Evolutionary conservation across 768 basidiomycete species (phyloP).

Genomic region (Psilocybe azurescens): DNA sequence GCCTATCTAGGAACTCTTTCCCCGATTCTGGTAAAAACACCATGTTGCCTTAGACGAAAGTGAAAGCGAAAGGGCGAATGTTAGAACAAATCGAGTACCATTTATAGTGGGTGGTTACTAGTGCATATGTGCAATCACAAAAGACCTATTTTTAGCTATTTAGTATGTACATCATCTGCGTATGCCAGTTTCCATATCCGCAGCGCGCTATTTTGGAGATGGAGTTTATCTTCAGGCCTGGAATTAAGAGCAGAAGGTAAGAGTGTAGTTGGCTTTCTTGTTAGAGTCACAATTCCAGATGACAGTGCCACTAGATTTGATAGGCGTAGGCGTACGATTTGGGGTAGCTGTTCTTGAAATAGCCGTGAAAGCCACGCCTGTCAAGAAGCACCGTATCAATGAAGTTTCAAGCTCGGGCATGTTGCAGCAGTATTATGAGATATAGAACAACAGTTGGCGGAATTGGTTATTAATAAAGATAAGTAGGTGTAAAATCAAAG

Average conservation of each 20-base stretch:
- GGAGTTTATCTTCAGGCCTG: too few species aligned
- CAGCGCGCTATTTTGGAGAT: too few species aligned
- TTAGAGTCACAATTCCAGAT: constrained; percentile 54
- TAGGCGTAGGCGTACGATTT: constrained; percentile 62
- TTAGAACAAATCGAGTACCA: background rate
- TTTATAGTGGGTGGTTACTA: background rate
- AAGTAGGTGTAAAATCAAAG: background rate
- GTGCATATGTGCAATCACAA: background rate
- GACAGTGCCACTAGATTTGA: constrained; percentile 51
- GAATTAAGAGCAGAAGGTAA: constrained; percentile 52
- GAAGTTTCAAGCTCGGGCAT: constrained; percentile 53
- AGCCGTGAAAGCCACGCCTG: constrained; percentile 41
- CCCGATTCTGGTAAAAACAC: background rate
- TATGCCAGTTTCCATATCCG: too few species aligned
- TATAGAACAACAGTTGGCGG: constrained; percentile 72
- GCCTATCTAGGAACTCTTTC: background rate
- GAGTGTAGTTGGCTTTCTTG: constrained; percentile 48
- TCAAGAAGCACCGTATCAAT: background rate
- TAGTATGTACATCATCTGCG: too few species aligned
- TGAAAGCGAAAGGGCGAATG: background rate
- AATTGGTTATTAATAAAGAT: constrained; percentile 41
- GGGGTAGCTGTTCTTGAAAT: constrained; percentile 50
- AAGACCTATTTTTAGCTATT: background rate
- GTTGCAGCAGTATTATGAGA: constrained; percentile 53
- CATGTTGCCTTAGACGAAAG: background rate